Evolutionary conservation across 2,329 filamentous ascomycete species (phyloP).

Genomic region (Penicillium sp.): DNA sequence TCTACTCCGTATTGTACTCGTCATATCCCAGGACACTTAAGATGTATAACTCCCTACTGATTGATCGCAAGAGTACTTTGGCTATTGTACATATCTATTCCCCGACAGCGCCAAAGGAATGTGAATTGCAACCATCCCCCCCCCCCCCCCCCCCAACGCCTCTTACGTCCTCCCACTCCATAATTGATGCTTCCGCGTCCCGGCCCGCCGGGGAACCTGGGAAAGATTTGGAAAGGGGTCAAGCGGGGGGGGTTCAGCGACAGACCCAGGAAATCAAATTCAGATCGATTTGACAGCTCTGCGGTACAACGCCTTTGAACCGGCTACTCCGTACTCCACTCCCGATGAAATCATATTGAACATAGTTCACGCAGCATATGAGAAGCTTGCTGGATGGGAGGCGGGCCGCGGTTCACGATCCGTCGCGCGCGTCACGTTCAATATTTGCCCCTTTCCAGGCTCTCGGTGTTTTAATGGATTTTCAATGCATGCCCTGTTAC

Average conservation of each 20-base stretch:
- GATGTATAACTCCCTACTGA: background rate
- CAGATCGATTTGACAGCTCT: slow-evolving; percentile 13
- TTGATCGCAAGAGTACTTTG: slow-evolving; percentile 6
- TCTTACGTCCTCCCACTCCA: background rate
- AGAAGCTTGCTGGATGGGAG: background rate
- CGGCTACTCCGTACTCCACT: background rate
- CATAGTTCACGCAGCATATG: background rate
- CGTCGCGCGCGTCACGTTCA: slow-evolving; percentile 9
- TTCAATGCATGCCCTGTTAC: slow-evolving; percentile 8
- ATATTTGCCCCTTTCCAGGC: slow-evolving; percentile 7
- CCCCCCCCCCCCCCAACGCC: background rate
- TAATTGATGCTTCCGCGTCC: slow-evolving; percentile 11
- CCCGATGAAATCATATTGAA: background rate
- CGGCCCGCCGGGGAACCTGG: slow-evolving; percentile 14
- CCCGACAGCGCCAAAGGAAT: background rate
- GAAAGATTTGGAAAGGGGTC: slow-evolving; percentile 1
- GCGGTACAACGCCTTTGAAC: background rate
- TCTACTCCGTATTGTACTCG: background rate
- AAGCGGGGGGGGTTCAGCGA: background rate
- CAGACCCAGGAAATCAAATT: slow-evolving; percentile 5
- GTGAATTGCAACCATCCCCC: background rate
- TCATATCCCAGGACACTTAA: background rate
- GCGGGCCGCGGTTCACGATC: slow-evolving; percentile 14
- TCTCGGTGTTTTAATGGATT: slow-evolving; percentile 11
- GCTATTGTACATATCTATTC: background rate